Conservation (phyloP, 331 rosid species). For the Acacia concinna region DNA sequence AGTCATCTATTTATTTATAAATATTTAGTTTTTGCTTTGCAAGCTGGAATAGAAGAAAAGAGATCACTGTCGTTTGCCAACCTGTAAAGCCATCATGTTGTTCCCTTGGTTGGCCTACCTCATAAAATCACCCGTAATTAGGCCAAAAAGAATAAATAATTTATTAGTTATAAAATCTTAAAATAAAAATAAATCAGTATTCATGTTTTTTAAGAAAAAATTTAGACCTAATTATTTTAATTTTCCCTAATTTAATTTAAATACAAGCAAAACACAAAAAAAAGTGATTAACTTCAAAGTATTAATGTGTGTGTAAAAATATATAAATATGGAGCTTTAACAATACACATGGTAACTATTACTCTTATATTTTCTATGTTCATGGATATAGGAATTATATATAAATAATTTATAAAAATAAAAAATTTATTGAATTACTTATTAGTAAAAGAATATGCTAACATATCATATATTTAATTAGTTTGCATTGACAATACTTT, state of each 20-base stretch:
- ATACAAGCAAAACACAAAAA: neutral
- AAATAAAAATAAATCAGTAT: neutral
- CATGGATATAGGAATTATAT: too few species aligned
- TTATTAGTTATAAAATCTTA: neutral
- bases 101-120: conserved; percentile 27
- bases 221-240: neutral
- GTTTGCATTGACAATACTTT: too few species aligned
- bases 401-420: too few species aligned
- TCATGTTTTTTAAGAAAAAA: neutral
- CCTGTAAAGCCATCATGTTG: conserved; percentile 47
- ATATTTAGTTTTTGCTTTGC: conserved; percentile 1
- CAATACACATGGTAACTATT: neutral
- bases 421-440: too few species aligned
- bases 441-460: too few species aligned
- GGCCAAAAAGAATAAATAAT: too few species aligned
- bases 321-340: too few species aligned
- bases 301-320: neutral
- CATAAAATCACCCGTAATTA: neutral
- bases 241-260: neutral
- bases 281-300: neutral
- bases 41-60: conserved; percentile 31
- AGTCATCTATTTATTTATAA: neutral
- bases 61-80: conserved; percentile 38
- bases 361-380: too few species aligned
- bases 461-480: too few species aligned